These are phyloP conservation scores for Helicocarpus griseus DNA, from an alignment of 2,329 filamentous ascomycete genomes.

Conservation along the genomic window DNA sequence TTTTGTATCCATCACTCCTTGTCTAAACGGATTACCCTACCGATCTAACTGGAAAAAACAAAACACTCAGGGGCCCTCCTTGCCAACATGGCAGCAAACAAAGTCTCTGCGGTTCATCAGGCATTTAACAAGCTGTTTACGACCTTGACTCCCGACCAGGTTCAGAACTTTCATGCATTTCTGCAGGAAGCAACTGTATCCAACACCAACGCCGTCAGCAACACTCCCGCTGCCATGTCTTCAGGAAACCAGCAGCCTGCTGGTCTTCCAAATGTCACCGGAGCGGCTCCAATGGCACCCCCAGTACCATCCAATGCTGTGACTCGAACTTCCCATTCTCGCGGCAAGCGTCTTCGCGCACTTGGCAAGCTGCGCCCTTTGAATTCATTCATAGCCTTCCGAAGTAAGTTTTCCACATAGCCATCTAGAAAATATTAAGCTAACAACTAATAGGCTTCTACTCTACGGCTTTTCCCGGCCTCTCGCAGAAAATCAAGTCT, in stretches of 20 bases:
- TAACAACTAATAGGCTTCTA: slow-evolving; percentile 35
- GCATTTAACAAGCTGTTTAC: slow-evolving; percentile 20
- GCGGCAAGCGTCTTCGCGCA: slow-evolving; percentile 14
- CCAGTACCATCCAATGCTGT: slow-evolving; percentile 1
- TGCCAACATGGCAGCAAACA: slow-evolving; percentile 11
- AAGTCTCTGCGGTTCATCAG: slow-evolving; percentile 15
- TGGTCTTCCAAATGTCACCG: slow-evolving; percentile 3
- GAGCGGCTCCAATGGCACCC: not conserved
- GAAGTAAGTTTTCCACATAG: slow-evolving; percentile 22
- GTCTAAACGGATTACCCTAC: not conserved
- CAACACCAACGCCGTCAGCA: slow-evolving; percentile 5
- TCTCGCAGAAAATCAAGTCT: slow-evolving; percentile 46
- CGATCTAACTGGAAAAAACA: not conserved
- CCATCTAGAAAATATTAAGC: not conserved
- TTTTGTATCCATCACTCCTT: not conserved
- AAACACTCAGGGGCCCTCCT: not conserved
- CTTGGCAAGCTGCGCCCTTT: slow-evolving; percentile 21
- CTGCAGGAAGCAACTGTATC: slow-evolving; percentile 10
- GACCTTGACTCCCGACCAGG: slow-evolving; percentile 17
- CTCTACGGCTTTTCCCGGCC: slow-evolving; percentile 35
- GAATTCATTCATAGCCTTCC: slow-evolving; percentile 31
- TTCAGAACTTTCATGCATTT: slow-evolving; percentile 15
- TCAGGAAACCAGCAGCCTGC: slow-evolving; percentile 6
- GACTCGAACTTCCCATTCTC: slow-evolving; percentile 9
- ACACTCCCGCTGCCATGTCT: not conserved